Evolutionary conservation across 495 filamentous ascomycete species (phyloP).

Genomic region (Penicillium nucicola): DNA sequence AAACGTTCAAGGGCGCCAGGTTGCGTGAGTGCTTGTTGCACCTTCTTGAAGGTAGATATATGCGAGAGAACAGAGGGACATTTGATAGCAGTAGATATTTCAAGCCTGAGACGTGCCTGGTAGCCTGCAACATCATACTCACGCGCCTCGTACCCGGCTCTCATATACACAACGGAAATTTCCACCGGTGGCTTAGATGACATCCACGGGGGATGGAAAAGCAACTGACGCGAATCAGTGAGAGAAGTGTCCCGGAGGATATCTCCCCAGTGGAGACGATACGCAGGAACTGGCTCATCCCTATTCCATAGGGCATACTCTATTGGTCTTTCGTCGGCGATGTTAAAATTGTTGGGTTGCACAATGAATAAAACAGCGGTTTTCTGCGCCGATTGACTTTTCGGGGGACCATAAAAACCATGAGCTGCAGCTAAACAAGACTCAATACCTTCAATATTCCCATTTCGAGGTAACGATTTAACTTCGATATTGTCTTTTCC

Average conservation of each 20-base stretch:
- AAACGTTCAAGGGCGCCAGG: constrained; percentile 60
- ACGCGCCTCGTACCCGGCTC: constrained; percentile 72
- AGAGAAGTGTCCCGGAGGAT: constrained; percentile 60
- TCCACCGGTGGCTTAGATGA: constrained; percentile 51
- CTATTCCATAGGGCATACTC: constrained; percentile 46
- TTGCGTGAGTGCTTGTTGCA: constrained; percentile 79
- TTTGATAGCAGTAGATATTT: constrained; percentile 75
- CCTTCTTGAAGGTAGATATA: constrained; percentile 80
- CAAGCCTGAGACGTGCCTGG: constrained; percentile 65
- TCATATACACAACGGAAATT: constrained; percentile 76
- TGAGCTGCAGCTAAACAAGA: constrained; percentile 64
- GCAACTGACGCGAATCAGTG: constrained; percentile 55
- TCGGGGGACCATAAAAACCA: constrained; percentile 55
- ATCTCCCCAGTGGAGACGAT: constrained; percentile 61
- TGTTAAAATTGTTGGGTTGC: constrained; percentile 75
- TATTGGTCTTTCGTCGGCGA: constrained; percentile 70
- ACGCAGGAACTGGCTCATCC: constrained; percentile 43
- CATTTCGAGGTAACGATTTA: constrained; percentile 56
- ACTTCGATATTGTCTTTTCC: not conserved
- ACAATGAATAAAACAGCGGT: constrained; percentile 70
- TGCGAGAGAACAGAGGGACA: constrained; percentile 83
- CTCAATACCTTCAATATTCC: constrained; percentile 58
- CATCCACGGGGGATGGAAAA: constrained; percentile 66
- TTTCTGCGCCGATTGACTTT: constrained; percentile 11
- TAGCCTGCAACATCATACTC: constrained; percentile 65